Base-by-base conservation (phyloP, 1,284 basidiomycete species). In the Trichosporon asahii region DNA sequence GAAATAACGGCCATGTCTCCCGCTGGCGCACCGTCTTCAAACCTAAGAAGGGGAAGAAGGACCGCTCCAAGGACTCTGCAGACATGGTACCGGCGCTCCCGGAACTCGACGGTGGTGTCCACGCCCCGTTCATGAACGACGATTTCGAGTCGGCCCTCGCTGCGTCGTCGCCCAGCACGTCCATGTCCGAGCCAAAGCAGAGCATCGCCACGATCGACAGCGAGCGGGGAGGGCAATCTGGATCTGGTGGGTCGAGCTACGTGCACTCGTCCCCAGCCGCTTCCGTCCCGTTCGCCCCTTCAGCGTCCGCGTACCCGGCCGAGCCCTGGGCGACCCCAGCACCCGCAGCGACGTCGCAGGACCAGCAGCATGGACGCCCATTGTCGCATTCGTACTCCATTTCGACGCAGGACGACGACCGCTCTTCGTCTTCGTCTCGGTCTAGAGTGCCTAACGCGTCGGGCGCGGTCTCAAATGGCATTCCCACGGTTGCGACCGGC, bases 391-490 rank as follows among this genome's bases (percentile, higher is more conserved):
- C 72, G 11, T 74, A 72, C 68, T 74, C 73, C 9, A 66, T 69
- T 6, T 74, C 73, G 2, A 70, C 68, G 15, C 69, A 70, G 18
- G 65, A 46, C 21, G 72, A 71, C 6, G 73, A 72, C 40, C 69
- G 73, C 23, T 72, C 73, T 1, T 74, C 73, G 9, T 67, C 70
- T 0, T 74, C 73, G 29, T 74, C 73, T 7, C 67, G 71, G 29
- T 72, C 71, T 5, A 68, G 67, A 9, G 37, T 55, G 9, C 70
- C 60, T 1, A 61, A 61, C 57, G 65, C 31, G 1, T 33, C 72
- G 7, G 55, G 63, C 12, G 37, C 70, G 5, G 63, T 68, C 25
- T 63, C 68, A 15, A 49, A 49, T 25, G 53, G 65, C 11, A 37
- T 67, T 18, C 67, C 69, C 3, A 65, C 64, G 0, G 33, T 66